Evolutionary conservation across 1,284 basidiomycete genomes (phyloP), one percentile per base, ranked within the genome.

Genomic region (Ustilago trichophora): DNA sequence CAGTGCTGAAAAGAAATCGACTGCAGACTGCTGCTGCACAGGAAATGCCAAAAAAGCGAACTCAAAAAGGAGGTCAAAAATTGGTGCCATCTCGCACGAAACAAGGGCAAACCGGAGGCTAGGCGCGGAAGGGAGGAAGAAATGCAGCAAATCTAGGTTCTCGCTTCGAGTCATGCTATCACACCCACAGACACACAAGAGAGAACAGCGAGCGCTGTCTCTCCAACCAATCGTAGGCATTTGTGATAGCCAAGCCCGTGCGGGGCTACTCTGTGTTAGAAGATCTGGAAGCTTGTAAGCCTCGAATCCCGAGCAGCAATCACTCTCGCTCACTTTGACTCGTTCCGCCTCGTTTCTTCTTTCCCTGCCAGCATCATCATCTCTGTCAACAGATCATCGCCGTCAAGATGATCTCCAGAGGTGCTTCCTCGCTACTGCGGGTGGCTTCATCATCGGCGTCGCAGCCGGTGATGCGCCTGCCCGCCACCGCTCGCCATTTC

Each of bases 401-500:
- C n/a, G 9, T n/a, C 53, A 64, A 45, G 35, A 64, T 64, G 60
- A 57, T 64, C 45, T 57, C 60, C n/a, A 52, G 60, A 64, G 49
- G 49, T 45, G 60, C 54, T 22, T 26, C 25, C 35, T 64, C 60
- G 49, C 49, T 64, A 25, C 22, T 64, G 49, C 53, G 60, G 38
- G 54, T 44, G 37, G 45, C 60, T 24, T 46, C 52, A 10, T 27
- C 47, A 12, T 52, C 53, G 47, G 47, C 46, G 11, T 50, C 58
- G 25, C 25, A 54, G 52, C 44, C 52, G 37, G 36, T 32, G 44
- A 41, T 41, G 52, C 52, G 52, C n/a, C 52, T 47, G 43, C 52
- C 37, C 22, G 43, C 44, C 16, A 34, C 29, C 15, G 16, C 22
- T 33, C 60, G 41, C 32, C 44, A 36, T 26, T 33, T 56, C 11